Evolutionary conservation across 192 early-diverging fungal species (phyloP).

Genomic region (Coemansia sp.): DNA sequence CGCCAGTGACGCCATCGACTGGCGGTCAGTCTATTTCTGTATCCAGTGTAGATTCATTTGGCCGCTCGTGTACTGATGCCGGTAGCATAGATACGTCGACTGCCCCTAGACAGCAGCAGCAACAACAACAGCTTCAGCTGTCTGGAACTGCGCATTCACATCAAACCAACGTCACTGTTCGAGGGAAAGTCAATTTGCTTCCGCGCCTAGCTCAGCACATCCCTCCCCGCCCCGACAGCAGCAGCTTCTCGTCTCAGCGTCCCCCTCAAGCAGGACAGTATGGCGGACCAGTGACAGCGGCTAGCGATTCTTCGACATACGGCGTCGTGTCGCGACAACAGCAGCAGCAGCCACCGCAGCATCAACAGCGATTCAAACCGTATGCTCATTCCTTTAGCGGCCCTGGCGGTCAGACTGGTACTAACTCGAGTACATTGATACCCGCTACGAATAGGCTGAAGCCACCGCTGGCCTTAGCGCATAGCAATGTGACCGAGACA

Average conservation of each 20-base stretch:
- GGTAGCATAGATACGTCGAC: neutral
- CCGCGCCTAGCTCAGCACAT: conserved; percentile 42
- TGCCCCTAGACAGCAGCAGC: neutral
- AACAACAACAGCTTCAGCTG: conserved; percentile 11
- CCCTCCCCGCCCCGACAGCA: conserved; percentile 13
- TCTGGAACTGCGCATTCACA: neutral
- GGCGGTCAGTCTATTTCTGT: conserved; percentile 12
- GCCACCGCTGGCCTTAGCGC: neutral
- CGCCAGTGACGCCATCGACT: conserved; percentile 31
- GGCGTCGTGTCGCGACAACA: conserved; percentile 2
- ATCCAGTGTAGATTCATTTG: conserved; percentile 28
- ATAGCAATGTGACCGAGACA: neutral
- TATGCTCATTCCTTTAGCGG: conserved; percentile 7
- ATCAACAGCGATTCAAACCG: conserved; percentile 12
- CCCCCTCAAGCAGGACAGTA: neutral
- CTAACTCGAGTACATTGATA: conserved; percentile 7
- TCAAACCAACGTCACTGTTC: conserved; percentile 2
- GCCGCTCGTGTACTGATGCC: conserved; percentile 1
- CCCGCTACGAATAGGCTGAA: neutral
- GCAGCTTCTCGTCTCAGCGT: neutral
- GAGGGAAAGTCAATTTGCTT: conserved; percentile 34
- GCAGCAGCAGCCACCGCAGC: conserved; percentile 10
- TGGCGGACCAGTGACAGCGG: neutral
- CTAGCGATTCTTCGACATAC: neutral
- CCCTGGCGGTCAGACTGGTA: neutral